Evolutionary conservation across 495 filamentous ascomycete genomes (phyloP), one percentile per base, ranked within the genome.

Genomic region (Penicillium manginii): DNA sequence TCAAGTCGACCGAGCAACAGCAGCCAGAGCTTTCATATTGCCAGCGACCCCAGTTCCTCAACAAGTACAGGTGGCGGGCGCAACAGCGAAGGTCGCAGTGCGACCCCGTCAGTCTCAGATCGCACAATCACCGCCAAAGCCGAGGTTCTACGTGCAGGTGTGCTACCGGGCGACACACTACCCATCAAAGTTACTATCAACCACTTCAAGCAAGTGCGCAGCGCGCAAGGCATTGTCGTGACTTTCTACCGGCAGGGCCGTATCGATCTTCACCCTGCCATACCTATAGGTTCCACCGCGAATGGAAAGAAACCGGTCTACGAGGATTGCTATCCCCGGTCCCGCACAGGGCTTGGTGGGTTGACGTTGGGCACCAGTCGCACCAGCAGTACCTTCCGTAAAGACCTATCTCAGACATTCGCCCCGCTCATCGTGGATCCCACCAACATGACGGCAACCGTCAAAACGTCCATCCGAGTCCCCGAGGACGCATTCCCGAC

Each of bases 401-500:
- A 98, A 69, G 94, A 98, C 66, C 76, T 98, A 0, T 86, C 88
- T 8, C 94, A 98, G 63, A 88, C 88, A 0, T 90, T 96, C 62
- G 86, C 88, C 7, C 92, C 96, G 4, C 76, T 98, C 26, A 89
- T 96, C 46, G 84, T 98, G 22, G 88, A 98, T 61, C 92, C 91
- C 1, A 75, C 71, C 15, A 90, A 84, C n/a, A 81, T 97, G 55
- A 87, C 85, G 17, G 83, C 91, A 0, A 84, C 86, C 50, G 82
- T 98, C 49, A 92, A 85, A 21, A 88, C 91, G 2, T 90, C 88
- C 17, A 84, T 98, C 2, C 84, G 91, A 51, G 85, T 97, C 21
- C 94, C 94, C 0, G 91, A 93, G 59, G 92, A 97, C 61, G 85
- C 86, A 0, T 98, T 98, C 63, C 93, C 94, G 2, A 96, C 93